Evolutionary conservation across 768 basidiomycete genomes (phyloP).

Genomic region (Podaxis mareebaensis): DNA sequence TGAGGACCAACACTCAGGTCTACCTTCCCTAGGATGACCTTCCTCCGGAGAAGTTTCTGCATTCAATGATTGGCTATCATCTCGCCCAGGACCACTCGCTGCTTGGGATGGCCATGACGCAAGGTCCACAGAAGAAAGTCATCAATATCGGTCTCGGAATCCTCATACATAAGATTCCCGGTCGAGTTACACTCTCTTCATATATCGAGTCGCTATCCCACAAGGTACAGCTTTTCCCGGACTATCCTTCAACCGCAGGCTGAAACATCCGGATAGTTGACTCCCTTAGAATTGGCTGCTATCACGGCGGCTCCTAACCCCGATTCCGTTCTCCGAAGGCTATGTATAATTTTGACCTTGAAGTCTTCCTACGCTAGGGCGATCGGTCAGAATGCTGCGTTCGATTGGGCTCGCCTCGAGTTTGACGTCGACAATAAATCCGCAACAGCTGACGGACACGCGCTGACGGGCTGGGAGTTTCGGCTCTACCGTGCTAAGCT

Average conservation of each 20-base stretch:
- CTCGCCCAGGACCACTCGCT: slow-evolving; percentile 67
- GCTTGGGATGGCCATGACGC: slow-evolving; percentile 85
- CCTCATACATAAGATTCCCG: slow-evolving; percentile 64
- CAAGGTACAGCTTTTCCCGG: slow-evolving; percentile 51
- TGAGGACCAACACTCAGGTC: background rate
- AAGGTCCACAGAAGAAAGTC: slow-evolving; percentile 73
- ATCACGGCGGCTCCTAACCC: slow-evolving; percentile 50
- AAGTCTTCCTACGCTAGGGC: slow-evolving; percentile 85
- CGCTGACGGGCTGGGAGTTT: slow-evolving; percentile 84
- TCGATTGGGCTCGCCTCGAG: slow-evolving; percentile 81
- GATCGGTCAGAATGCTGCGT: slow-evolving; percentile 77
- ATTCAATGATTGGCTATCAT: slow-evolving; percentile 81
- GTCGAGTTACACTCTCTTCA: slow-evolving; percentile 57
- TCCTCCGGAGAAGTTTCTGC: slow-evolving; percentile 62
- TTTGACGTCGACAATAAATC: slow-evolving; percentile 68
- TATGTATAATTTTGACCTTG: slow-evolving; percentile 76
- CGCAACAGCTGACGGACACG: slow-evolving; percentile 67
- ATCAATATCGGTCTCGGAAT: slow-evolving; percentile 83
- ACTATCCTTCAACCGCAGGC: slow-evolving; percentile 4
- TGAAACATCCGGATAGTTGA: slow-evolving; percentile 20
- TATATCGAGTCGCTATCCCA: slow-evolving; percentile 76
- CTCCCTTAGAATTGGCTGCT: slow-evolving; percentile 42
- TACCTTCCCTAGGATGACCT: slow-evolving; percentile 48
- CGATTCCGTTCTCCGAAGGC: slow-evolving; percentile 70
- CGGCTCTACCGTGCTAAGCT: slow-evolving; percentile 75